These are phyloP conservation scores for Tetrastigma voinierianum DNA, from an alignment of 164 flowering plant genomes.

Conservation along the genomic window DNA sequence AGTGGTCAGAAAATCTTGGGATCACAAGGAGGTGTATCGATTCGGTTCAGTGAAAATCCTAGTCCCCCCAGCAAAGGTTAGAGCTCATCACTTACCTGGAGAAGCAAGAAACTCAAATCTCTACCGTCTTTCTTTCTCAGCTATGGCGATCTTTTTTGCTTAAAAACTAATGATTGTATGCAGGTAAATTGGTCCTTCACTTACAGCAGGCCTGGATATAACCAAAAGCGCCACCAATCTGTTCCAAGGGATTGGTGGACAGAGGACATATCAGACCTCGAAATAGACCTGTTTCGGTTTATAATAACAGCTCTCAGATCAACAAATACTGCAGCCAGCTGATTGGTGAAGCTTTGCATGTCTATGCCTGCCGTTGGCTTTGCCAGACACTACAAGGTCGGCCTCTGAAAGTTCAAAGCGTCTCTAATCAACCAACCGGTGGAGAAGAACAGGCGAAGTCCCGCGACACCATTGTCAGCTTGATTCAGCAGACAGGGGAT, in stretches of 20 bases:
- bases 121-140: neutral
- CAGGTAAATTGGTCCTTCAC: constrained; percentile 93
- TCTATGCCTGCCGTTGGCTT: constrained; percentile 78
- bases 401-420: constrained; percentile 31
- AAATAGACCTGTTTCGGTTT: constrained; percentile 63
- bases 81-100: neutral
- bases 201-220: constrained; percentile 82
- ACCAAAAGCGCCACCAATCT: constrained; percentile 41
- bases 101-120: neutral
- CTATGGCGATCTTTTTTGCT: neutral
- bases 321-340: constrained; percentile 59
- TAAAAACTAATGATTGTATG: constrained; percentile 11
- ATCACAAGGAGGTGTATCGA: constrained; percentile 71
- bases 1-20: constrained; percentile 79
- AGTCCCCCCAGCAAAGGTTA: constrained; percentile 61
- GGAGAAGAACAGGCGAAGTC: constrained; percentile 34
- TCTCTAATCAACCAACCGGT: constrained; percentile 26
- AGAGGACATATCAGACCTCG: constrained; percentile 68
- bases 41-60: constrained; percentile 75
- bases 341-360: constrained; percentile 89
- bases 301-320: constrained; percentile 51
- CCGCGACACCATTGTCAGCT: constrained; percentile 64
- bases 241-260: constrained; percentile 97
- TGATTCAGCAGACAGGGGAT: constrained; percentile 63
- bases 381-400: constrained; percentile 37